Percentiles rank a stretch among this genome's conserved stretches.
Evolutionary conservation across 495 filamentous ascomycete genomes (phyloP).

Genomic region (Neurospora sp.): DNA sequence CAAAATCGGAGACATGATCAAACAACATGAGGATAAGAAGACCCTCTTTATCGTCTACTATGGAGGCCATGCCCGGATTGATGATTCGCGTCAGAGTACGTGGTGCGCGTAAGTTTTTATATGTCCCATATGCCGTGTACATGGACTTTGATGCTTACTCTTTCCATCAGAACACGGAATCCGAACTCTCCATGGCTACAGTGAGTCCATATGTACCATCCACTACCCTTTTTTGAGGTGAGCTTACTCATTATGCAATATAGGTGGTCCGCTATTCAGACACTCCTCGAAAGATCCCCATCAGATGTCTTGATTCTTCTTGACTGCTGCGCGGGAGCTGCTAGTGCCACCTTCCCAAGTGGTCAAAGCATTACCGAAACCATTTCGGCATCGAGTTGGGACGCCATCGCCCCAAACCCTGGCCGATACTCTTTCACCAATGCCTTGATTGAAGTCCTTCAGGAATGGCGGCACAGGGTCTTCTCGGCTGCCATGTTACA

Average conservation of each 20-base stretch:
- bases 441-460: slow-evolving; percentile 39
- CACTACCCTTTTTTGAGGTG: background rate
- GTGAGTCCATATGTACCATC: slow-evolving; percentile 6
- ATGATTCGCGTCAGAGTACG: slow-evolving; percentile 41
- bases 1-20: slow-evolving; percentile 38
- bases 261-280: slow-evolving; percentile 45
- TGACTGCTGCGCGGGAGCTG: slow-evolving; percentile 44
- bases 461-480: slow-evolving; percentile 35
- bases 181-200: slow-evolving; percentile 35
- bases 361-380: slow-evolving; percentile 42
- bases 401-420: slow-evolving; percentile 40
- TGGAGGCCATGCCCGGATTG: slow-evolving; percentile 43
- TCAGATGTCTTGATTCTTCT: slow-evolving; percentile 45
- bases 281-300: slow-evolving; percentile 38
- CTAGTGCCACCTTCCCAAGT: slow-evolving; percentile 38
- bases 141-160: background rate
- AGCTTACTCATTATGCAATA: background rate
- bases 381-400: slow-evolving; percentile 44
- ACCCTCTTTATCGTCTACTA: slow-evolving; percentile 45
- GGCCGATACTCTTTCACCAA: slow-evolving; percentile 43
- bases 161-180: slow-evolving; percentile 19
- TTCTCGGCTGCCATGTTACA: slow-evolving; percentile 45
- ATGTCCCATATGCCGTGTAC: background rate
- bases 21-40: slow-evolving; percentile 37
- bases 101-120: slow-evolving; percentile 39